These are phyloP conservation scores for Pseudogymnoascus sp. DNA, from an alignment of 2,329 filamentous ascomycete genomes.

Conservation along the genomic window DNA sequence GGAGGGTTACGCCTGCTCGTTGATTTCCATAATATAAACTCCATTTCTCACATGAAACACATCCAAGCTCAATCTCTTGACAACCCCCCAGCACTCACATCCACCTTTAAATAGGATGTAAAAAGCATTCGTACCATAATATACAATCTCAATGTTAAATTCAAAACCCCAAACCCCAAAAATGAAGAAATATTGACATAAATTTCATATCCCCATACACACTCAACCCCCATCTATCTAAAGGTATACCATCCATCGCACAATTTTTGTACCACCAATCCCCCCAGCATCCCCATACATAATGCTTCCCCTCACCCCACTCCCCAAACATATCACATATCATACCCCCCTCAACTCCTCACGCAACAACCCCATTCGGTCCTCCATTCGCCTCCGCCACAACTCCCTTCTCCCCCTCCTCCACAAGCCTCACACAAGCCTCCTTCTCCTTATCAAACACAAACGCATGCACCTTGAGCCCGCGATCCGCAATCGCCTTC, in stretches of 20 bases:
- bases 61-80: too few species aligned
- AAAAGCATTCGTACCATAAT: not conserved
- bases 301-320: not conserved
- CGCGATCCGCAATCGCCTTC: constrained; percentile 50
- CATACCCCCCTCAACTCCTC: not conserved
- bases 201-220: not conserved
- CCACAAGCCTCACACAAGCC: constrained; percentile 42
- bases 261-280: not conserved
- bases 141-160: not conserved
- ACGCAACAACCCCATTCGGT: not conserved
- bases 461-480: too few species aligned
- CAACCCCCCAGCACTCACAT: too few species aligned
- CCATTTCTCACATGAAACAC: too few species aligned
- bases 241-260: not conserved
- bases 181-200: not conserved
- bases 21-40: too few species aligned
- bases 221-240: not conserved
- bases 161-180: not conserved
- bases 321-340: not conserved
- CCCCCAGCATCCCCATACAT: not conserved
- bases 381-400: not conserved
- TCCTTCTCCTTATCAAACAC: too few species aligned
- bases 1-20: too few species aligned
- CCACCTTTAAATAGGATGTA: too few species aligned
- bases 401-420: constrained; percentile 26